Evolutionary conservation across 2,329 filamentous ascomycete genomes (phyloP).

Genomic region (Monilinia vaccinii-corymbosi): DNA sequence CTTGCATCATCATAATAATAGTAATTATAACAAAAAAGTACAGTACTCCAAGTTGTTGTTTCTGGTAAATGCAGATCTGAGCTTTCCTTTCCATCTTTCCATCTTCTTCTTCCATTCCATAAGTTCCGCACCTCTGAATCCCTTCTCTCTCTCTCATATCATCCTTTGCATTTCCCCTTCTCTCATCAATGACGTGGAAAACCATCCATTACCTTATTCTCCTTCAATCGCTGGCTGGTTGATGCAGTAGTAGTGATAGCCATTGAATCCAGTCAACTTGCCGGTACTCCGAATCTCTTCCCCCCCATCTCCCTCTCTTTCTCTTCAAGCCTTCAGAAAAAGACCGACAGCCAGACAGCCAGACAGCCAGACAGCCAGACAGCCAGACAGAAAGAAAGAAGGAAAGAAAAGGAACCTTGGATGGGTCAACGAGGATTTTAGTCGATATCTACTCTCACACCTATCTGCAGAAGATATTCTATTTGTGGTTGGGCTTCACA

Average conservation of each 20-base stretch:
- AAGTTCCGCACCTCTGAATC: background rate
- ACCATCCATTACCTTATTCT: constrained; percentile 24
- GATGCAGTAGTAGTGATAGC: constrained; percentile 20
- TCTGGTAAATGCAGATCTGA: constrained; percentile 11
- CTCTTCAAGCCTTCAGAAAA: background rate
- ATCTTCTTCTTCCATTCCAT: background rate
- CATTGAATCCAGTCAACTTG: constrained; percentile 15
- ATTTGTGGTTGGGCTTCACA: constrained; percentile 5
- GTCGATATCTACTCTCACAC: background rate
- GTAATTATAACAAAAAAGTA: no score
- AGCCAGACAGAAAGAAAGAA: background rate
- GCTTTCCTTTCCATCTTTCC: constrained; percentile 9
- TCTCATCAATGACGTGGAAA: constrained; percentile 27
- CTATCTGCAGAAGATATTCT: background rate
- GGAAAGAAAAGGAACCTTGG: background rate
- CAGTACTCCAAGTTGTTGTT: background rate
- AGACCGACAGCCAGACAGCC: no score
- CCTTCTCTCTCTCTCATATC: background rate
- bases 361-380: no score
- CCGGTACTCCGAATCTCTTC: background rate
- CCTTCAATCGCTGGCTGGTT: constrained; percentile 25
- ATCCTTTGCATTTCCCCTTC: constrained; percentile 2
- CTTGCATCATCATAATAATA: no score
- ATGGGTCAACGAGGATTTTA: background rate
- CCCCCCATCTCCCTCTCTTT: background rate